Conservation (phyloP, 2,329 filamentous ascomycete species). For the Fusarium robinianum region DNA sequence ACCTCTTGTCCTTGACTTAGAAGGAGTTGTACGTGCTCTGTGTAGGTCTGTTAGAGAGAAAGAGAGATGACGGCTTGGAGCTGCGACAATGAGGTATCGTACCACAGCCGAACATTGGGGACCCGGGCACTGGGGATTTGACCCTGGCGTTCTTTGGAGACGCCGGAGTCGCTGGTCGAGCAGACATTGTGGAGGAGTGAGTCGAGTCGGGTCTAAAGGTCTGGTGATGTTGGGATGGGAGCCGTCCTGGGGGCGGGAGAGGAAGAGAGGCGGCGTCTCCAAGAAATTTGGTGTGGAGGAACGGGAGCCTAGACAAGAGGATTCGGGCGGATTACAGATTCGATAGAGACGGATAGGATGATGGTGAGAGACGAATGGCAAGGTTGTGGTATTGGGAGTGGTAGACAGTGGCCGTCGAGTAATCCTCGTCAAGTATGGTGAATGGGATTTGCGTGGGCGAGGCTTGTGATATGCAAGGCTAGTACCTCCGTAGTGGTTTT, state of each 20-base stretch:
- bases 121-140: slow-evolving; percentile 62
- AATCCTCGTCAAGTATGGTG: too few relatives aligned
- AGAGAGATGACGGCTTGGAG: slow-evolving; percentile 3
- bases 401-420: too few relatives aligned
- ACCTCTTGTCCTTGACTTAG: slow-evolving; percentile 64
- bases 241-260: too few relatives aligned
- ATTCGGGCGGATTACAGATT: too few relatives aligned
- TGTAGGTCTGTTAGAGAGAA: slow-evolving; percentile 37
- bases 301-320: too few relatives aligned
- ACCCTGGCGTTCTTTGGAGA: slow-evolving; percentile 63
- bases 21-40: slow-evolving; percentile 74
- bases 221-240: not conserved
- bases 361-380: too few relatives aligned
- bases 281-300: too few relatives aligned
- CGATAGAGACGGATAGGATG: too few relatives aligned
- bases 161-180: slow-evolving; percentile 54
- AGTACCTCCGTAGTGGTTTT: too few relatives aligned
- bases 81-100: slow-evolving; percentile 39
- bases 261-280: not conserved
- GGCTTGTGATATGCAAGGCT: too few relatives aligned
- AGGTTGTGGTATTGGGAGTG: too few relatives aligned
- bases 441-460: too few relatives aligned
- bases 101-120: slow-evolving; percentile 68
- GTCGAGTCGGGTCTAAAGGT: slow-evolving; percentile 2
- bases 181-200: slow-evolving; percentile 46